A percentile compares a stretch with the other conserved stretches of the same genome.
Evolutionary conservation across 1,139 yeast genomes (phyloP).

Genomic region (Pichia sp.): DNA sequence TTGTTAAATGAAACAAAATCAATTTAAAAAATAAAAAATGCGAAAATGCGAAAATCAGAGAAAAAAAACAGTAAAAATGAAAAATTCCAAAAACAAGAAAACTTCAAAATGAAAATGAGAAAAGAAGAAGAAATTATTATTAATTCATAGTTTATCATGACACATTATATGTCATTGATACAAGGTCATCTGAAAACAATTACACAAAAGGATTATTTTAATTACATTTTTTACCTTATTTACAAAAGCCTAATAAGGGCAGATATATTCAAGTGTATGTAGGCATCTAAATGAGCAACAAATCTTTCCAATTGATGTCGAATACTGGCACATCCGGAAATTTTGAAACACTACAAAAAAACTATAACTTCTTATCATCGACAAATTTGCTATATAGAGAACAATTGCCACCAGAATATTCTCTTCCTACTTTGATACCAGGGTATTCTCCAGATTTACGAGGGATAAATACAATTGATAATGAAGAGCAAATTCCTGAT

Average conservation of each 20-base stretch:
- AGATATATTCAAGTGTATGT: no score
- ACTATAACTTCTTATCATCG: constrained; percentile 10
- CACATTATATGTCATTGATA: no score
- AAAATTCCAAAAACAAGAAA: background rate
- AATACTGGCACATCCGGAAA: no score
- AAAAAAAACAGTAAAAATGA: background rate
- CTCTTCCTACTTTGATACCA: constrained; percentile 19
- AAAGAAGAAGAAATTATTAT: no score
- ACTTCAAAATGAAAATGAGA: no score
- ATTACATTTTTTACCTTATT: no score
- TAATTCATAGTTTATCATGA: no score
- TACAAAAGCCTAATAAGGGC: no score
- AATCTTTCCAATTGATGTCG: no score
- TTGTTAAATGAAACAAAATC: background rate
- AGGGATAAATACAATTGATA: constrained; percentile 23
- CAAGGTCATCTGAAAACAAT: no score
- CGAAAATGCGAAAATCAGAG: background rate
- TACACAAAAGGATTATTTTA: no score
- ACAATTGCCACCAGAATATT: constrained; percentile 12
- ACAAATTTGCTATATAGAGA: constrained; percentile 11
- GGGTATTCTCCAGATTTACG: constrained; percentile 18
- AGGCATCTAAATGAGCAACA: no score
- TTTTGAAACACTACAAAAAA: background rate
- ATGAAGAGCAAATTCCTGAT: constrained; percentile 26
- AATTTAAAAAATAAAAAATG: background rate